These are phyloP conservation scores for Aquilaria agallochum DNA, from an alignment of 441 rosid species.

Conservation along the genomic window DNA sequence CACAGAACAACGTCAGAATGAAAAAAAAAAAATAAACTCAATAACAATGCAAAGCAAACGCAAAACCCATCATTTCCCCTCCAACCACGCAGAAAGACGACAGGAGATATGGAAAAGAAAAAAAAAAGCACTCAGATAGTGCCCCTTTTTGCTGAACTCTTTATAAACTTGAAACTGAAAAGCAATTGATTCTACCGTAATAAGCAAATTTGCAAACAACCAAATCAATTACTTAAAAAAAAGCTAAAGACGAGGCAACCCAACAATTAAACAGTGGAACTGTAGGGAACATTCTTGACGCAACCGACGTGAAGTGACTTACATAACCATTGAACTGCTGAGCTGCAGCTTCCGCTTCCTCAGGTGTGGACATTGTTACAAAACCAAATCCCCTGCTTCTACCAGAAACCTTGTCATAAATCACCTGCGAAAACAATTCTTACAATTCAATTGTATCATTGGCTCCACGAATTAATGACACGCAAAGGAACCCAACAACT, in stretches of 20 bases:
- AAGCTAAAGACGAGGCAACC: too few species aligned
- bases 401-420: constrained; percentile 87
- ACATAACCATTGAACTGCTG: constrained; percentile 94
- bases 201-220: too few species aligned
- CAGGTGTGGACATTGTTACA: constrained; percentile 75
- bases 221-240: too few species aligned
- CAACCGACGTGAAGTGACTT: constrained; percentile 20
- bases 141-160: too few species aligned
- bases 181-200: too few species aligned
- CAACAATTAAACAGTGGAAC: too few species aligned
- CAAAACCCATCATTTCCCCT: neutral
- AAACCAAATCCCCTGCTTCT: constrained; percentile 96
- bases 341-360: constrained; percentile 85
- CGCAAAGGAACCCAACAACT: constrained; percentile 4
- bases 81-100: neutral
- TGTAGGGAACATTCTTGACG: too few species aligned
- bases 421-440: constrained; percentile 44
- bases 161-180: too few species aligned
- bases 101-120: too few species aligned
- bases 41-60: neutral
- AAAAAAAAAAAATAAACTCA: neutral
- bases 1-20: neutral
- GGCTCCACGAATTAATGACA: neutral
- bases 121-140: too few species aligned
- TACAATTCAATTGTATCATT: too few species aligned